Conservation (phyloP, 2,329 filamentous ascomycete genomes). For the Ampelomyces quisqualis region DNA sequence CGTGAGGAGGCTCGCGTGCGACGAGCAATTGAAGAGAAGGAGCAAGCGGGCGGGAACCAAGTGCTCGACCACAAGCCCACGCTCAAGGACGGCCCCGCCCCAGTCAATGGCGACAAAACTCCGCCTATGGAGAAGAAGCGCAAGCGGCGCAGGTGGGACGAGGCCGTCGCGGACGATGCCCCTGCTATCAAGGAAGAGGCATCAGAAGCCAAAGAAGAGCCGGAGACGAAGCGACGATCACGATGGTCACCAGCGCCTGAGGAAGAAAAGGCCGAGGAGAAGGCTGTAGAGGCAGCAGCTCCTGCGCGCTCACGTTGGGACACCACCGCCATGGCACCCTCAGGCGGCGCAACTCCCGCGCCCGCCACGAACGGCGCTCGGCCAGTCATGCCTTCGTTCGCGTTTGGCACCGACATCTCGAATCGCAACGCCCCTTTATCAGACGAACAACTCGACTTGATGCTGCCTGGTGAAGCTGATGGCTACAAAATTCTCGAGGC, state of each 20-base stretch:
- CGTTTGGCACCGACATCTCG: constrained; percentile 80
- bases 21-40: constrained; percentile 75
- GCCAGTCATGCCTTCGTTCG: constrained; percentile 51
- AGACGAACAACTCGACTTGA: constrained; percentile 89
- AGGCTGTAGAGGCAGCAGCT: constrained; percentile 60
- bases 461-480: constrained; percentile 84
- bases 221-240: constrained; percentile 58
- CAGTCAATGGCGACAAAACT: constrained; percentile 71
- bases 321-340: constrained; percentile 31
- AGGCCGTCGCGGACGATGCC: constrained; percentile 54
- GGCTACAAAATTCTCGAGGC: constrained; percentile 91
- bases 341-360: constrained; percentile 24
- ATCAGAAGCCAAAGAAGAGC: constrained; percentile 20
- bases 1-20: constrained; percentile 87
- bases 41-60: constrained; percentile 61
- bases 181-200: constrained; percentile 19
- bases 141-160: constrained; percentile 95
- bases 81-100: constrained; percentile 63
- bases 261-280: constrained; percentile 40
- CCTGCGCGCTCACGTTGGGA: constrained; percentile 41
- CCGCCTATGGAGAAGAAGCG: constrained; percentile 60
- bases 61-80: constrained; percentile 69
- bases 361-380: constrained; percentile 27
- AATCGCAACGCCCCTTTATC: constrained; percentile 78
- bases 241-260: constrained; percentile 71